Conservation (phyloP, 257 asterid species). For the Fraxinus cuspidata region DNA sequence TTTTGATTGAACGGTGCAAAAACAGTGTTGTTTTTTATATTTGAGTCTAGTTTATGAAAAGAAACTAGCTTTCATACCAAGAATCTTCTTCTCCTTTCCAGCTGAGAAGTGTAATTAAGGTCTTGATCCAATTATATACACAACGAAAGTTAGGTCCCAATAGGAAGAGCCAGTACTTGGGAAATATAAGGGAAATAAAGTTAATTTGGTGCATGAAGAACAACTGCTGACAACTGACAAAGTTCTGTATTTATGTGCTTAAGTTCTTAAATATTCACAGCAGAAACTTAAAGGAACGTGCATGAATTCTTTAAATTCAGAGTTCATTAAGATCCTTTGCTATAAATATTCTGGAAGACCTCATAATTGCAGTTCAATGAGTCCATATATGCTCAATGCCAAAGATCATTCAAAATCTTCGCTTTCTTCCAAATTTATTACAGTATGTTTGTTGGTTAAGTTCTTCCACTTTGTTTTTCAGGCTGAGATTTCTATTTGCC, state of each 20-base stretch:
- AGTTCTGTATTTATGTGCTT: neutral
- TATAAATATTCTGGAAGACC: slow-evolving; percentile 12
- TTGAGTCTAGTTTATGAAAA: neutral
- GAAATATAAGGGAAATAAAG: neutral
- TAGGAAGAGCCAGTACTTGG: neutral
- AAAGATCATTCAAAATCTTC: neutral
- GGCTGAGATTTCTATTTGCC: slow-evolving; percentile 95
- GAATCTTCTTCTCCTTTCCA: neutral
- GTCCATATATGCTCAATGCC: neutral
- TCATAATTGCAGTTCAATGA: slow-evolving; percentile 11
- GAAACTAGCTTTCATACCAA: neutral
- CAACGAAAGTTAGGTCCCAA: neutral
- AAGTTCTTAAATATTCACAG: slow-evolving; percentile 15
- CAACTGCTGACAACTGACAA: slow-evolving; percentile 24
- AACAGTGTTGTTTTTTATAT: neutral
- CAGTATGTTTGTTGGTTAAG: neutral
- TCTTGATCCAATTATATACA: neutral
- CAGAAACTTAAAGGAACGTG: slow-evolving; percentile 14
- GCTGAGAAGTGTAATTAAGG: neutral
- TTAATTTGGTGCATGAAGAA: slow-evolving; percentile 5
- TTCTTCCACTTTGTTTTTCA: slow-evolving; percentile 25
- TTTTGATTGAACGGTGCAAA: neutral
- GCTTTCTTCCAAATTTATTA: neutral
- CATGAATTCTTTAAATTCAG: slow-evolving; percentile 26
- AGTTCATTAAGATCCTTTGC: slow-evolving; percentile 3